Evolutionary conservation across 1,284 basidiomycete species (phyloP), one percentile per base, ranked within the genome.

Genomic region (Ustilago nuda): DNA sequence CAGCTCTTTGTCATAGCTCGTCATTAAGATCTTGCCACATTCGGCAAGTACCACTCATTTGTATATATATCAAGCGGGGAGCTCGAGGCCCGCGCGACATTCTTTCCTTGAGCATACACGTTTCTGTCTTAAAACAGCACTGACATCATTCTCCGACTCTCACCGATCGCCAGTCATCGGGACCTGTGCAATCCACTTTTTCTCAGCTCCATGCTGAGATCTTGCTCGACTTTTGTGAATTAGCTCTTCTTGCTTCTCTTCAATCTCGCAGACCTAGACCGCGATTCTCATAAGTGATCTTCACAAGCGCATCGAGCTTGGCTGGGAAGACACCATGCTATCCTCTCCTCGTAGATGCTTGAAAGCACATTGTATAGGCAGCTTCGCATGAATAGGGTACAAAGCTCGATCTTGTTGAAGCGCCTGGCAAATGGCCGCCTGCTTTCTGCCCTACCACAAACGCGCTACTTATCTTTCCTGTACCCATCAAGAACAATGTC

Each of bases 401-500:
- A 30, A 15, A n/a, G 46, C 43, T 36, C 36, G 17, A 39, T 37
- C 23, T 35, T 59, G 17, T 45, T 41, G 1, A 13, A 37, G 27
- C 11, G 50, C 51, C 2, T 50, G 51, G 52, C 66, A 33, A 19
- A 23, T n/a, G n/a, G 36, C 48, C 57, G 32, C 36, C 8, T 30
- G 41, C n/a, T n/a, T 48, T 33, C 12, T 11, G n/a, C 61, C 39
- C 23, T 36, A 30, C 13, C 46, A 1, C 35, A 1, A 19, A 9
- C 3, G 51, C 33, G 33, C 39, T 37, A 19, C 19, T 32, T 54
- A n/a, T 2, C 23, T 39, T 56, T 66, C 48, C 53, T 59, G 13
- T 53, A n/a, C 9, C 63, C 60, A 2, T 0, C 52, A 4, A 3
- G 36, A n/a, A 23, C 7, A 15, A 72, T 72, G 70, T 54, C 61